Conservation (phyloP, 179 eudicot species). For the Sideroxylon spinosum region DNA sequence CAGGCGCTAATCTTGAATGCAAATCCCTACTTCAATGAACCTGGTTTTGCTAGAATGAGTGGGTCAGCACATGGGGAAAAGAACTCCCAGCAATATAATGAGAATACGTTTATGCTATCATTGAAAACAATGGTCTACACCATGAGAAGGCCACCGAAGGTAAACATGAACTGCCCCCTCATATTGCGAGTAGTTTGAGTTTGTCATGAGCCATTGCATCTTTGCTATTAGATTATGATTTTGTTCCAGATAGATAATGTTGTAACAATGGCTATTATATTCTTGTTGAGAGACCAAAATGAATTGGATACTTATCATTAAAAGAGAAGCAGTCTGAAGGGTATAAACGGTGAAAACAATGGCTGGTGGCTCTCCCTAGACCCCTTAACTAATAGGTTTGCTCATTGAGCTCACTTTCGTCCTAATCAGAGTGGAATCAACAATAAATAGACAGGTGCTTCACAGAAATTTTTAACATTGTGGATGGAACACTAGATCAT, state of each 20-base stretch:
- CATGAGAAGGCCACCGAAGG: constrained; percentile 75
- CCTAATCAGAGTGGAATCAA: too few species aligned
- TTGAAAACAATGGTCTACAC: constrained; percentile 68
- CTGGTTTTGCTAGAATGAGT: constrained; percentile 40
- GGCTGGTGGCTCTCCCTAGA: too few species aligned
- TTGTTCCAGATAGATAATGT: neutral
- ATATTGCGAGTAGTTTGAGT: neutral
- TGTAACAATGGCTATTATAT: too few species aligned
- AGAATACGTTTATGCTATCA: constrained; percentile 44
- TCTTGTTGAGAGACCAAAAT: too few species aligned
- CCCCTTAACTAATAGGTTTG: too few species aligned
- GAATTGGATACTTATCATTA: too few species aligned
- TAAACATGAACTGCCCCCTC: constrained; percentile 17
- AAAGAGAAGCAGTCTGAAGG: too few species aligned
- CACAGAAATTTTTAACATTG: too few species aligned
- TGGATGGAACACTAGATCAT: too few species aligned
- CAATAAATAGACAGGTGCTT: too few species aligned
- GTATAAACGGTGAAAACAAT: too few species aligned
- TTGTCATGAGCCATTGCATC: neutral
- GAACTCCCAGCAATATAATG: constrained; percentile 44
- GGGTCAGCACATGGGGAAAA: constrained; percentile 33
- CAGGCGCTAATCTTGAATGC: constrained; percentile 76
- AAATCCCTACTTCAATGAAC: constrained; percentile 79
- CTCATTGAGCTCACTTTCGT: too few species aligned
- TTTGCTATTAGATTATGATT: neutral